Percentiles rank a stretch among this genome's conserved stretches.
These are phyloP conservation scores for Trypanosoma platydactyli DNA, from an alignment of 208 protist species.

Conservation along the genomic window DNA sequence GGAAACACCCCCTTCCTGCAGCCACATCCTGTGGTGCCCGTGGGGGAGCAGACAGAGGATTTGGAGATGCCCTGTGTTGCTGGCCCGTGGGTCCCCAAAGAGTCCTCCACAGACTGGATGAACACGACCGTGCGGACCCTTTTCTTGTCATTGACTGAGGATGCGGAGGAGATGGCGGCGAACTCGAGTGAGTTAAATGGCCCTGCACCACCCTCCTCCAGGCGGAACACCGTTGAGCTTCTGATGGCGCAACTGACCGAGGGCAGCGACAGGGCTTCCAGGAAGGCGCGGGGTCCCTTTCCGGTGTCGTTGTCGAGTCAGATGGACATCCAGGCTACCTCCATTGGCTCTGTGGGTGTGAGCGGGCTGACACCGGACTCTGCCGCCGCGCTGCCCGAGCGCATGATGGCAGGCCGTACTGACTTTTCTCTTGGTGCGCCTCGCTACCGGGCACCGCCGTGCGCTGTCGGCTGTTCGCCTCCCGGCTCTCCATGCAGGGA, in stretches of 20 bases:
- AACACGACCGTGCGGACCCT: background rate
- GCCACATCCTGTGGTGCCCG: background rate
- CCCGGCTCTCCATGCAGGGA: background rate
- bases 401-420: too few species aligned
- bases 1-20: too few species aligned
- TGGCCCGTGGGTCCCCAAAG: background rate
- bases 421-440: too few species aligned
- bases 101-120: background rate
- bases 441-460: background rate
- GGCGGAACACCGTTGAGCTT: background rate
- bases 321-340: too few species aligned
- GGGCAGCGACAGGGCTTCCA: background rate
- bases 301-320: too few species aligned
- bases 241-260: slow-evolving; percentile 4
- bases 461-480: slow-evolving; percentile 10
- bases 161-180: background rate
- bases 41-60: background rate
- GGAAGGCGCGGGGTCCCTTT: too few species aligned
- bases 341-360: too few species aligned
- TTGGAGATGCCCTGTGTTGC: background rate
- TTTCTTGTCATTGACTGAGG: background rate
- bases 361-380: too few species aligned
- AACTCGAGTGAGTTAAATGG: background rate
- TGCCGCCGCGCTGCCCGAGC: too few species aligned
- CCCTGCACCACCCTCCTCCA: background rate